These are phyloP conservation scores for Oryza glaberrima DNA, from an alignment of 176 grass and related monocot species.

Conservation along the genomic window DNA sequence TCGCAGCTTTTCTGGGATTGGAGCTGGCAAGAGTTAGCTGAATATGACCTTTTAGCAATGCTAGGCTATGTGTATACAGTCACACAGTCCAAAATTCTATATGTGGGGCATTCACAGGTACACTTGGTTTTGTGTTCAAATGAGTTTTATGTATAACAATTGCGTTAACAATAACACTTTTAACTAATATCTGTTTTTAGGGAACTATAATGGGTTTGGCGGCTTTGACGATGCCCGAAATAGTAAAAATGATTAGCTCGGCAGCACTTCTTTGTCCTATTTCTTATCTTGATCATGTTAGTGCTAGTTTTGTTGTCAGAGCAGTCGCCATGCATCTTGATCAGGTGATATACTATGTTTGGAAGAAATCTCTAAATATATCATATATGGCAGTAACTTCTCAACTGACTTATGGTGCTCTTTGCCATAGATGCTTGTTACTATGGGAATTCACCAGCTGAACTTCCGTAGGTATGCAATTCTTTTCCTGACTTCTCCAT, in stretches of 20 bases:
- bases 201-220: conserved; percentile 97
- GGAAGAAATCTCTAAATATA: conserved; percentile 30
- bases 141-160: background rate
- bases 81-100: conserved; percentile 75
- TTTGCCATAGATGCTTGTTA: conserved; percentile 74
- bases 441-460: conserved; percentile 83
- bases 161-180: background rate
- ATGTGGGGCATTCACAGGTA: conserved; percentile 94
- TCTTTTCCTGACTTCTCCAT: conserved; percentile 15
- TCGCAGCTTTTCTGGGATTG: conserved; percentile 96
- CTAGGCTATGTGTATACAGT: conserved; percentile 70
- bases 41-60: conserved; percentile 84
- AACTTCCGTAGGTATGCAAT: conserved; percentile 82
- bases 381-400: conserved; percentile 38
- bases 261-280: conserved; percentile 98
- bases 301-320: conserved; percentile 76
- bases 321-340: conserved; percentile 90
- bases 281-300: conserved; percentile 92
- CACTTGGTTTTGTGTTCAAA: conserved; percentile 1
- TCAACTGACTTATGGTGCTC: conserved; percentile 36
- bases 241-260: conserved; percentile 72
- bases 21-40: conserved; percentile 96
- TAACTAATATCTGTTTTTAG: conserved; percentile 56
- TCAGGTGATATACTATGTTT: conserved; percentile 60
- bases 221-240: conserved; percentile 80